Percentiles rank a stretch among this genome's conserved stretches.
phyloP scores from a whole-genome alignment of 2,329 filamentous ascomycete species.

The Paecilomyces sp. region DNA sequence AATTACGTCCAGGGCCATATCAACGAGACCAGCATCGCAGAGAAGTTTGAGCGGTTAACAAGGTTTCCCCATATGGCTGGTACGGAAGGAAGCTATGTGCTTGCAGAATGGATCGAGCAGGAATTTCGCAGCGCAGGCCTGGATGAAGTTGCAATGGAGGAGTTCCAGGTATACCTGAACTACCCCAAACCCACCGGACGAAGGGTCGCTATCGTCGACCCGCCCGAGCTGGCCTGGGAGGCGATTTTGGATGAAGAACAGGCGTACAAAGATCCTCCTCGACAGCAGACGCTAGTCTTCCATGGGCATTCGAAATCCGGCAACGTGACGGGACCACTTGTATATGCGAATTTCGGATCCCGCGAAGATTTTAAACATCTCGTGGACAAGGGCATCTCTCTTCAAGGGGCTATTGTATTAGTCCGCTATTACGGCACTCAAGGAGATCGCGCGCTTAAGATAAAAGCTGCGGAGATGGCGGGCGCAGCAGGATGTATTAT shows the following conservation, averaged over 20 bases:
- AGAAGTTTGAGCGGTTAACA: slow-evolving; percentile 70
- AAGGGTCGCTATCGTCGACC: slow-evolving; percentile 70
- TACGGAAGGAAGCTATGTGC: slow-evolving; percentile 83
- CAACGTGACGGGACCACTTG: slow-evolving; percentile 74
- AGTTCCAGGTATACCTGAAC: slow-evolving; percentile 86
- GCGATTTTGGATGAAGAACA: slow-evolving; percentile 77
- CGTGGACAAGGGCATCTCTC: slow-evolving; percentile 61
- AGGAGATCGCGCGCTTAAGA: slow-evolving; percentile 66
- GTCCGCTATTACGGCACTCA: slow-evolving; percentile 74
- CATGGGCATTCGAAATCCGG: slow-evolving; percentile 85
- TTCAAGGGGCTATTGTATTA: slow-evolving; percentile 74
- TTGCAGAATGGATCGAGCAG: slow-evolving; percentile 76
- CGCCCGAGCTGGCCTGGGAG: slow-evolving; percentile 63
- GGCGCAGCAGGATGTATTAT: slow-evolving; percentile 84
- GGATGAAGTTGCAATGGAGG: slow-evolving; percentile 68
- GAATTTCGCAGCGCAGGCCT: slow-evolving; percentile 66
- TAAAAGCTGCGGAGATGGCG: slow-evolving; percentile 81
- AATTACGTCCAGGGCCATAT: slow-evolving; percentile 66
- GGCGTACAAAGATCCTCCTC: slow-evolving; percentile 55
- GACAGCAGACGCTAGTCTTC: slow-evolving; percentile 69
- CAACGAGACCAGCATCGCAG: slow-evolving; percentile 61
- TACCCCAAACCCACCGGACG: slow-evolving; percentile 75
- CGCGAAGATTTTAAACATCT: slow-evolving; percentile 73
- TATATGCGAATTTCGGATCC: slow-evolving; percentile 91
- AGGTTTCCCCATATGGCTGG: slow-evolving; percentile 85